Conservation (phyloP, 768 basidiomycete genomes). For the Hirschioporus abietinus region DNA sequence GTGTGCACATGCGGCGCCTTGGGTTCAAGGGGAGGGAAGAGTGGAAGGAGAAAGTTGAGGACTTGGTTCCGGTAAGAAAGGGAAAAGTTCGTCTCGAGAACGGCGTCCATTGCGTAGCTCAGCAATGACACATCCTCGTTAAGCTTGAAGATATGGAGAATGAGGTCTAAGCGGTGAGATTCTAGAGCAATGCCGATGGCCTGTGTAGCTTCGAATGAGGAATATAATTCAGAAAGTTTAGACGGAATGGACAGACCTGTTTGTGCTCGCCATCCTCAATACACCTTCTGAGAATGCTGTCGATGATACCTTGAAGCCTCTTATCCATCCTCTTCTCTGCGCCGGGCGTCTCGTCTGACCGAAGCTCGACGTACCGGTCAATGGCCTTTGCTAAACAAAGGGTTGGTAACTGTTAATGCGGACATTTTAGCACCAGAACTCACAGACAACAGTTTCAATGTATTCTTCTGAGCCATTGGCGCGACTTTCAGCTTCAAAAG, state of each 20-base stretch:
- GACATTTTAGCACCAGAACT: conserved; percentile 29
- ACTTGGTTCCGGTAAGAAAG: conserved; percentile 82
- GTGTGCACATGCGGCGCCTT: conserved; percentile 74
- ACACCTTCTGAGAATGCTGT: conserved; percentile 82
- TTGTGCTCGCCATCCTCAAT: conserved; percentile 87
- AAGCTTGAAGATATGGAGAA: conserved; percentile 68
- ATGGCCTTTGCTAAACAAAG: conserved; percentile 77
- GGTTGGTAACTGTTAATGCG: neutral
- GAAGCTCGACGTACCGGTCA: conserved; percentile 81
- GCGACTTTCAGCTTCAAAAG: conserved; percentile 74
- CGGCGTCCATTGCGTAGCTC: conserved; percentile 88
- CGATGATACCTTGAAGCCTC: conserved; percentile 78
- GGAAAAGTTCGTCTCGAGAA: conserved; percentile 84
- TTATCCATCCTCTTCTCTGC: conserved; percentile 63
- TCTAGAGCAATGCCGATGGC: conserved; percentile 96
- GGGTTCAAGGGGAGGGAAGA: conserved; percentile 76
- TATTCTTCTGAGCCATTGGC: conserved; percentile 73
- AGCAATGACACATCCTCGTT: conserved; percentile 76
- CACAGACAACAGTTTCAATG: conserved; percentile 91
- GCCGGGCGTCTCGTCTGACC: conserved; percentile 48
- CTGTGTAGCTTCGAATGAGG: conserved; percentile 30
- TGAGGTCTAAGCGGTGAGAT: conserved; percentile 80
- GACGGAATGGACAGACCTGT: conserved; percentile 63
- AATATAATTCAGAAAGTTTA: neutral
- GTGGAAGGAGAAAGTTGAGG: conserved; percentile 70